Evolutionary conservation across 805 yeast genomes (phyloP).

Genomic region (Barnettozyma salicaria): DNA sequence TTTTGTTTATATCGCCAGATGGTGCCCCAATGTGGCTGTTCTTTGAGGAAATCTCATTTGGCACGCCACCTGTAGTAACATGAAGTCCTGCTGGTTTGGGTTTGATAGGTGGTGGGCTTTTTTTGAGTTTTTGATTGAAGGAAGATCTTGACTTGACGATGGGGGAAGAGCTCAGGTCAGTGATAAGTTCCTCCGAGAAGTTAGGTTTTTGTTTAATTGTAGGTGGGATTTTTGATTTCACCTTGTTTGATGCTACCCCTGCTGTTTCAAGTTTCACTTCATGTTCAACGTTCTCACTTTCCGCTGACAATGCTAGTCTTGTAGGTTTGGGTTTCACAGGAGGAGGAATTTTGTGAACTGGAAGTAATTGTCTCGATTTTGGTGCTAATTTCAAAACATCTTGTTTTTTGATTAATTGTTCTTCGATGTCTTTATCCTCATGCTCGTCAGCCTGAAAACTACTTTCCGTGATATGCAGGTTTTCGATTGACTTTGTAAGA

Average conservation of each 20-base stretch:
- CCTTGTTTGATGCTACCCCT: not conserved
- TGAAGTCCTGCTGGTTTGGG: constrained; percentile 9
- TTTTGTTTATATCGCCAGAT: not conserved
- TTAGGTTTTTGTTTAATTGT: constrained; percentile 12
- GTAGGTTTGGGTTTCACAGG: constrained; percentile 3
- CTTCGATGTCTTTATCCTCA: too few relatives aligned
- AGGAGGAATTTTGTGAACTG: not conserved
- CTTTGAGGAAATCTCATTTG: constrained; percentile 3
- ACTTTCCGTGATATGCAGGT: too few relatives aligned
- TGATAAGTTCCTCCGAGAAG: not conserved
- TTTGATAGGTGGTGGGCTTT: constrained; percentile 11
- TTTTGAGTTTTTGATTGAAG: not conserved
- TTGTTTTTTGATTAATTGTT: too few relatives aligned
- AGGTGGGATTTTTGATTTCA: constrained; percentile 9
- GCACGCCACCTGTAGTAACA: not conserved
- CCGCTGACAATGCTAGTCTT: not conserved
- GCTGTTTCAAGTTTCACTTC: not conserved
- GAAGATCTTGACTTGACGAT: not conserved
- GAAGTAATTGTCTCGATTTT: not conserved
- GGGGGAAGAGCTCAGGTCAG: not conserved
- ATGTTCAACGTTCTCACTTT: not conserved
- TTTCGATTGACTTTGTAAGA: not conserved
- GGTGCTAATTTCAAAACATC: too few relatives aligned
- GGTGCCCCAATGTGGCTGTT: not conserved
- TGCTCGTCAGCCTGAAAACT: too few relatives aligned